phyloP scores from a whole-genome alignment of 441 rosid species.

The Cnidoscolus chayamansa region DNA sequence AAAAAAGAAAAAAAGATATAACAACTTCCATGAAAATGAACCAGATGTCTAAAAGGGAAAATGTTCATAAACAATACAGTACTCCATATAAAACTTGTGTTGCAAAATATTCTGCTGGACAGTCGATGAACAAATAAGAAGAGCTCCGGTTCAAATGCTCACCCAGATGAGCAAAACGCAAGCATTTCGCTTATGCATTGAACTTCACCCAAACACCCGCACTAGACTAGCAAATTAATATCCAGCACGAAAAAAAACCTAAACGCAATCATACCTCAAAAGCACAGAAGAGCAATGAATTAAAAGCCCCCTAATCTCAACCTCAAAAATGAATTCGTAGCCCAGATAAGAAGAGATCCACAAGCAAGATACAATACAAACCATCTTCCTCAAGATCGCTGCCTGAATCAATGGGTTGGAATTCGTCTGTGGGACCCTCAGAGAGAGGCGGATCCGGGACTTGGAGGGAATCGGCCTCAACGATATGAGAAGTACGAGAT shows the following conservation, averaged over 20 bases:
- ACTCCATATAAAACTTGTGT: background rate
- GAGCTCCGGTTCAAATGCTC: background rate
- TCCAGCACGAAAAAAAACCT: background rate
- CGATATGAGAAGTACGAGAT: conserved; percentile 61
- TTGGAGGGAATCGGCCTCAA: conserved; percentile 66
- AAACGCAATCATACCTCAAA: too few relatives aligned
- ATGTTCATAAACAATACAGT: background rate
- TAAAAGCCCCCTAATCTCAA: background rate
- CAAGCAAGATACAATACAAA: conserved; percentile 19
- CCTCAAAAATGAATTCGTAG: background rate
- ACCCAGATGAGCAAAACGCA: background rate
- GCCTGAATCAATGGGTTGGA: conserved; percentile 59
- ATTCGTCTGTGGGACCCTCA: conserved; percentile 45
- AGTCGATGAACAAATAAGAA: background rate
- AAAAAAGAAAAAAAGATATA: background rate
- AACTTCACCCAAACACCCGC: background rate
- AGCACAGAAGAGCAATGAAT: too few relatives aligned
- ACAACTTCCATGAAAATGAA: background rate
- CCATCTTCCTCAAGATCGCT: conserved; percentile 98
- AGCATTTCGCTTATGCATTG: background rate
- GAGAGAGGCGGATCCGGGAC: conserved; percentile 44
- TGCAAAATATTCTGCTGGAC: background rate
- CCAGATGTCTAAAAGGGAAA: background rate
- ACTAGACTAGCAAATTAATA: background rate
- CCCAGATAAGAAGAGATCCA: background rate